Conservation (phyloP, 805 yeast species). For the Wickerhamia fluorescens region DNA sequence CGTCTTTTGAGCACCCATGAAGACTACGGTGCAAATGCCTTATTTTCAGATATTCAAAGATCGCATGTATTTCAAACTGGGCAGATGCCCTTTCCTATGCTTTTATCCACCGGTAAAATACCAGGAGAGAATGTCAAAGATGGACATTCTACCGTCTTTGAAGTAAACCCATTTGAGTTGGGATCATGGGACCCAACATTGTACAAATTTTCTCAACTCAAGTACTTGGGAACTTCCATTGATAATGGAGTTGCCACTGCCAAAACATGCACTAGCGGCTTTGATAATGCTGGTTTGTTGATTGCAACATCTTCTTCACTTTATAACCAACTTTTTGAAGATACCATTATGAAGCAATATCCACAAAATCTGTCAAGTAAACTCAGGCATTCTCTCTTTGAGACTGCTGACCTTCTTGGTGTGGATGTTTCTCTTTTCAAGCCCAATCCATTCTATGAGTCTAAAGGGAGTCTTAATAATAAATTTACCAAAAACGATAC, state of each 20-base stretch:
- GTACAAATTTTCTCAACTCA: constrained; percentile 54
- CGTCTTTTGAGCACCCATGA: constrained; percentile 19
- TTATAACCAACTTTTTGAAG: constrained; percentile 61
- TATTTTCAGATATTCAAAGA: constrained; percentile 9
- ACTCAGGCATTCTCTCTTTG: constrained; percentile 1
- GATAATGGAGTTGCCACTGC: constrained; percentile 49
- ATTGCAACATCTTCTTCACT: constrained; percentile 80
- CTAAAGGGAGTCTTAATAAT: constrained; percentile 10
- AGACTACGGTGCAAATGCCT: constrained; percentile 19
- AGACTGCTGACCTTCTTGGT: constrained; percentile 3
- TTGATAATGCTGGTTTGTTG: constrained; percentile 75
- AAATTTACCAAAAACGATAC: constrained; percentile 14
- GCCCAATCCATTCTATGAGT: constrained; percentile 58
- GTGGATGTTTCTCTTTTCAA: constrained; percentile 61
- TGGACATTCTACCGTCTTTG: constrained; percentile 33
- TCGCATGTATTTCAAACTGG: constrained; percentile 18
- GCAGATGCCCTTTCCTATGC: constrained; percentile 35
- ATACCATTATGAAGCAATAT: no score
- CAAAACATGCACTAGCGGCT: constrained; percentile 58
- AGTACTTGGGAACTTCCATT: constrained; percentile 65
- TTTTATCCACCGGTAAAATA: constrained; percentile 32
- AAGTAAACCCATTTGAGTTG: constrained; percentile 37
- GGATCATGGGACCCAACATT: constrained; percentile 87
- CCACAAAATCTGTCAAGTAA: not conserved
- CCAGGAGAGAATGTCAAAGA: constrained; percentile 24